A percentile compares a stretch with the other conserved stretches of the same genome.
Conservation (phyloP, 2,329 filamentous ascomycete species). For the Fusarium guadeloupense region DNA sequence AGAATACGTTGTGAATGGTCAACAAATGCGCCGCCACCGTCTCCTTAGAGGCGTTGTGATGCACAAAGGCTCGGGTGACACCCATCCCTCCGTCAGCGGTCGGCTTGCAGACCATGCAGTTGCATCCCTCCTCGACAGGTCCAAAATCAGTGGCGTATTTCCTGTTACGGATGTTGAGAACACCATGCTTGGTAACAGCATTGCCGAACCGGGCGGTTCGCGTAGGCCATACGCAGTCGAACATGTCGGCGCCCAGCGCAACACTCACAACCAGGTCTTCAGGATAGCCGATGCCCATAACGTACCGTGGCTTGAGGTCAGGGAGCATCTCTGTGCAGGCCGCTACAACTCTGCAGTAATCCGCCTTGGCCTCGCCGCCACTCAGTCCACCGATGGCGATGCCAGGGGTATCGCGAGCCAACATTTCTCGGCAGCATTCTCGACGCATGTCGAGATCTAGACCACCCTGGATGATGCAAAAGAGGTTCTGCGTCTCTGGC, state of each 20-base stretch:
- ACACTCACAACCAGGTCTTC: slow-evolving; percentile 95
- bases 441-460: slow-evolving; percentile 86
- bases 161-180: slow-evolving; percentile 84
- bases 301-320: slow-evolving; percentile 93
- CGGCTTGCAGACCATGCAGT: slow-evolving; percentile 79
- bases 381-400: slow-evolving; percentile 96
- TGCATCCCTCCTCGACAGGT: slow-evolving; percentile 84
- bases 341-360: slow-evolving; percentile 90
- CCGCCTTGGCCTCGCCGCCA: slow-evolving; percentile 91
- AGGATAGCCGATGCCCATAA: slow-evolving; percentile 98
- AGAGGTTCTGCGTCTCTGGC: slow-evolving; percentile 86
- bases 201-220: slow-evolving; percentile 96
- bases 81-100: slow-evolving; percentile 75
- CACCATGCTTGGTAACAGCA: slow-evolving; percentile 81
- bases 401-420: slow-evolving; percentile 88
- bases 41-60: slow-evolving; percentile 93
- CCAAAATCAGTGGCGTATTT: slow-evolving; percentile 81
- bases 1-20: slow-evolving; percentile 96
- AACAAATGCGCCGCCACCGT: slow-evolving; percentile 86
- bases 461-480: slow-evolving; percentile 98
- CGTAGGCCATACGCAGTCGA: slow-evolving; percentile 99
- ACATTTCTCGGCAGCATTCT: slow-evolving; percentile 87
- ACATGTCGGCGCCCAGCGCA: slow-evolving; percentile 97
- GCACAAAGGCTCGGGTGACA: slow-evolving; percentile 87
- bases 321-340: slow-evolving; percentile 88